A percentile compares a stretch with the other conserved stretches of the same genome.
Conservation (phyloP, 768 basidiomycete species). For the Xerocomellus amylosporus region DNA sequence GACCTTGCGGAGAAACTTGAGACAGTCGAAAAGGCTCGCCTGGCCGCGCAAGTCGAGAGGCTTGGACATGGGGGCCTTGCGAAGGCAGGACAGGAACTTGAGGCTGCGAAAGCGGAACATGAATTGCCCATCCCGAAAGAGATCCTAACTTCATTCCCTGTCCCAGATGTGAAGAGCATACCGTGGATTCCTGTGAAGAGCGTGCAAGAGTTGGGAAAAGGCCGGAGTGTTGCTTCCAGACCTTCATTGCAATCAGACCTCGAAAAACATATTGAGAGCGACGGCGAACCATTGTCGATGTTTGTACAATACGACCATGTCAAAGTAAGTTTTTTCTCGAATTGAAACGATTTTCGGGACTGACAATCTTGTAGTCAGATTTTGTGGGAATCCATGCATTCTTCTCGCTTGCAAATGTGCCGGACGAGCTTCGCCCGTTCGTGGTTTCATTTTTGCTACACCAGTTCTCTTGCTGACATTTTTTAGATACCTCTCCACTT, state of each 20-base stretch:
- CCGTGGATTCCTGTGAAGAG: conserved; percentile 85
- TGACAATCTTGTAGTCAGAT: conserved; percentile 62
- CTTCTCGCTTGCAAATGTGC: conserved; percentile 72
- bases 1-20: conserved; percentile 77
- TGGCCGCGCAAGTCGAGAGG: conserved; percentile 60
- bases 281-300: conserved; percentile 72
- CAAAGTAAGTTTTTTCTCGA: conserved; percentile 47
- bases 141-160: conserved; percentile 80
- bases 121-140: conserved; percentile 77
- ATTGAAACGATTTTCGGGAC: background rate
- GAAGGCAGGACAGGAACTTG: conserved; percentile 61
- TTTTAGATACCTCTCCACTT: conserved; percentile 69
- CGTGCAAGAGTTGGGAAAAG: conserved; percentile 58
- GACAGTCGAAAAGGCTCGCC: conserved; percentile 72
- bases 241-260: conserved; percentile 43
- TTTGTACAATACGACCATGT: conserved; percentile 95
- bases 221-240: conserved; percentile 35
- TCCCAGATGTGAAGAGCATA: conserved; percentile 87
- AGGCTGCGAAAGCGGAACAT: conserved; percentile 84
- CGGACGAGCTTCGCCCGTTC: conserved; percentile 69
- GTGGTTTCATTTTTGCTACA: conserved; percentile 28
- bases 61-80: conserved; percentile 83
- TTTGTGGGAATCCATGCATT: conserved; percentile 81
- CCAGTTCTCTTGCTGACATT: conserved; percentile 5
- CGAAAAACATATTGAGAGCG: conserved; percentile 59